phyloP scores from a whole-genome alignment of 331 rosid species.

The Arachis monticola region DNA sequence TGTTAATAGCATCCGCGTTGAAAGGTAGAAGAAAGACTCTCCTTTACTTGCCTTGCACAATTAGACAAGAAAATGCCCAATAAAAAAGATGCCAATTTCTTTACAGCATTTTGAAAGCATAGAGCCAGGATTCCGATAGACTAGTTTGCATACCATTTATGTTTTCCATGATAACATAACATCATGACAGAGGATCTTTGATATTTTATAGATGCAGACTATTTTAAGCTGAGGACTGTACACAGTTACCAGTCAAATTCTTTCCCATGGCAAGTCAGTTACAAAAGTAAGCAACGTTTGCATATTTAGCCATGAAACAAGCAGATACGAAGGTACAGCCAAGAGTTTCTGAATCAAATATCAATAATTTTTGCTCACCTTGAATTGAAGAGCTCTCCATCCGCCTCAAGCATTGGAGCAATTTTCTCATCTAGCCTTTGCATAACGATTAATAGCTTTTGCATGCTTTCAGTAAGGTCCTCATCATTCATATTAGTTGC shows the following conservation, averaged over 20 bases:
- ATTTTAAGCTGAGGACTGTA: constrained; percentile 5
- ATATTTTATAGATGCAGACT: not conserved
- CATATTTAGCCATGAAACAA: constrained; percentile 16
- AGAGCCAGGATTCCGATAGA: not conserved
- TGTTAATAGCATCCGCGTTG: constrained; percentile 36
- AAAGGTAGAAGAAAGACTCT: not conserved
- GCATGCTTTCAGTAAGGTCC: constrained; percentile 91
- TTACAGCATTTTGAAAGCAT: not conserved
- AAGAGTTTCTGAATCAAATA: constrained; percentile 24
- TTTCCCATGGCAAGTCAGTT: constrained; percentile 1
- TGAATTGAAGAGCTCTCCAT: constrained; percentile 86
- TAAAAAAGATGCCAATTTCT: not conserved
- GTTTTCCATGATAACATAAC: not conserved
- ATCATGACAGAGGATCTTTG: constrained; percentile 1
- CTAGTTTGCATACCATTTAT: not conserved
- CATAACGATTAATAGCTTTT: constrained; percentile 94
- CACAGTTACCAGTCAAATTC: not conserved
- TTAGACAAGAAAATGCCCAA: not conserved
- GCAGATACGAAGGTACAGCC: not conserved
- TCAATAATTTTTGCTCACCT: constrained; percentile 53
- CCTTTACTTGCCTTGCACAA: not conserved
- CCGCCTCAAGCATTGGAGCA: constrained; percentile 88
- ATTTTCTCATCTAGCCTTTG: constrained; percentile 88
- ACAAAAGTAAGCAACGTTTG: constrained; percentile 1
- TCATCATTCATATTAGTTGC: constrained; percentile 88